Evolutionary conservation across 768 basidiomycete species (phyloP).

Genomic region (Termitomyces heimii): DNA sequence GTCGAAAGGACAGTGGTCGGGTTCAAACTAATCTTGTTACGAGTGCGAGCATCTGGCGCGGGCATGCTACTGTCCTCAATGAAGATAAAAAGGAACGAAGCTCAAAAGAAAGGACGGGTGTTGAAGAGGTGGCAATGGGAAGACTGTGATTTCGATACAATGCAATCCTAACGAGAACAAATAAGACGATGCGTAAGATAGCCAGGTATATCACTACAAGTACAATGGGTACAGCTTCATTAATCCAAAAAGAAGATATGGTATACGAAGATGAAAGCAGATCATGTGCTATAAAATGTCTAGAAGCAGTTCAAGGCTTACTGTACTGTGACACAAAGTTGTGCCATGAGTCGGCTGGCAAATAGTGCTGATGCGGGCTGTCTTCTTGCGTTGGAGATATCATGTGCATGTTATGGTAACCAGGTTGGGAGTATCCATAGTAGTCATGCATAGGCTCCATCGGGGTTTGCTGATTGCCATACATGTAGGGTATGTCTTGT

Average conservation of each 20-base stretch:
- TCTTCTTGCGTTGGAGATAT: slow-evolving; percentile 22
- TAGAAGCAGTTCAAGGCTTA: slow-evolving; percentile 14
- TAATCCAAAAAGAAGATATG: slow-evolving; percentile 5
- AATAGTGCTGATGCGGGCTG: slow-evolving; percentile 26
- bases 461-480: slow-evolving; percentile 15
- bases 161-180: slow-evolving; percentile 21
- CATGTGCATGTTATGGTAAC: slow-evolving; percentile 18
- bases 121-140: neutral
- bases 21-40: slow-evolving; percentile 58
- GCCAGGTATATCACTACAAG: slow-evolving; percentile 12
- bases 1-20: slow-evolving; percentile 47
- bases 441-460: slow-evolving; percentile 26
- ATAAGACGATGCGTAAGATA: slow-evolving; percentile 18
- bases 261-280: slow-evolving; percentile 1
- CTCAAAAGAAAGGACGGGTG: neutral
- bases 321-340: slow-evolving; percentile 40
- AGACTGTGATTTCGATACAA: neutral
- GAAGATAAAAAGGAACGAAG: slow-evolving; percentile 3
- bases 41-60: slow-evolving; percentile 61
- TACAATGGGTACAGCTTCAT: slow-evolving; percentile 11
- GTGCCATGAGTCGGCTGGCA: slow-evolving; percentile 38
- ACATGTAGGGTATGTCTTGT: slow-evolving; percentile 12
- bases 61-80: slow-evolving; percentile 37
- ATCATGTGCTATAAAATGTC: neutral
- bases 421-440: slow-evolving; percentile 22